Conservation (phyloP, 371 early-diverging fungal species). For the Dichotomocladium elegans region DNA sequence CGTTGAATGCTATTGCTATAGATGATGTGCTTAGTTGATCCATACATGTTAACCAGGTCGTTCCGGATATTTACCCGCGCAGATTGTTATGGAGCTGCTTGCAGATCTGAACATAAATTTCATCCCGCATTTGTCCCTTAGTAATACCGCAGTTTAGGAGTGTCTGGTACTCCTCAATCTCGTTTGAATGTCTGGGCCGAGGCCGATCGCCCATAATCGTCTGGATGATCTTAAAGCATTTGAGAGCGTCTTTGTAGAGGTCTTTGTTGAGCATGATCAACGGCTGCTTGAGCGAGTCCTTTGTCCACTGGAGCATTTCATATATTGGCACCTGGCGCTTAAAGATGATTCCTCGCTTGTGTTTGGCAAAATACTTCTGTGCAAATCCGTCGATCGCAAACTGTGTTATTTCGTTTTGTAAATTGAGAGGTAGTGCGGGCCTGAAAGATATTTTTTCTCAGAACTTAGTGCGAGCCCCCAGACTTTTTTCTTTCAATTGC, state of each 20-base stretch:
- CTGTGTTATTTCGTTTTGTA: conserved; percentile 71
- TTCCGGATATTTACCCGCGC: conserved; percentile 37
- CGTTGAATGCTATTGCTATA: conserved; percentile 62
- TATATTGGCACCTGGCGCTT: conserved; percentile 83
- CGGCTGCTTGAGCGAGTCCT: conserved; percentile 76
- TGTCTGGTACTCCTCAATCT: conserved; percentile 65
- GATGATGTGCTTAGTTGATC: background rate
- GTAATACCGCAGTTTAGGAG: conserved; percentile 77
- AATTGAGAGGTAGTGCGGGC: conserved; percentile 49
- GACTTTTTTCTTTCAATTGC: background rate
- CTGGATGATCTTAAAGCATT: conserved; percentile 81
- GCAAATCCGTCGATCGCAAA: conserved; percentile 93
- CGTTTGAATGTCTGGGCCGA: conserved; percentile 22
- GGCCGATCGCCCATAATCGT: conserved; percentile 79
- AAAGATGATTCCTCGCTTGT: conserved; percentile 79
- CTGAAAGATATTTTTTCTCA: background rate
- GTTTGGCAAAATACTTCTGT: conserved; percentile 85
- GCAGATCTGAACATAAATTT: conserved; percentile 91
- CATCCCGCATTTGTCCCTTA: conserved; percentile 81
- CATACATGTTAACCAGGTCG: background rate
- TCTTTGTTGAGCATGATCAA: conserved; percentile 77
- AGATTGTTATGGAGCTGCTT: conserved; percentile 88
- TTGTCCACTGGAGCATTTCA: conserved; percentile 81
- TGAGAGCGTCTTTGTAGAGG: conserved; percentile 79
- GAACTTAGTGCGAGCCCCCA: background rate